Evolutionary conservation across 2,329 filamentous ascomycete species (phyloP).

Genomic region (Periconia macrospinosa): DNA sequence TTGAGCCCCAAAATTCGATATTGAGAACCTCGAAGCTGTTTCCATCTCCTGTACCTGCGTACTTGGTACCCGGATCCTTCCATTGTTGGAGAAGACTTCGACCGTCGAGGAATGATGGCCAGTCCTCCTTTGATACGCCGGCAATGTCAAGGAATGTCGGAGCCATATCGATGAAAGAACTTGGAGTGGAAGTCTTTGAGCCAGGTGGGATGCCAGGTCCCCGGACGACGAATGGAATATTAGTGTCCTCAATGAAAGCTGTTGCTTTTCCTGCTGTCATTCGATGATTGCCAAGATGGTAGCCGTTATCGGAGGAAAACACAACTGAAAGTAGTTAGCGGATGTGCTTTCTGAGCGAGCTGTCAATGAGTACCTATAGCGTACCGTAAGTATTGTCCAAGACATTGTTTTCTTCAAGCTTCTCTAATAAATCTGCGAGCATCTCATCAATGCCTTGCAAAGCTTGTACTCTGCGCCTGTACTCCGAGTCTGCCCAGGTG

Average conservation of each 20-base stretch:
- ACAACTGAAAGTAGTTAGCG: slow-evolving; percentile 18
- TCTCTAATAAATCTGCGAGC: background rate
- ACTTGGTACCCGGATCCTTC: slow-evolving; percentile 13
- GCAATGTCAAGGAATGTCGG: slow-evolving; percentile 37
- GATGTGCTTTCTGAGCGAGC: slow-evolving; percentile 18
- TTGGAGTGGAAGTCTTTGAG: slow-evolving; percentile 20
- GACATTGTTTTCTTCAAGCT: background rate
- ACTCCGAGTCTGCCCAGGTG: background rate
- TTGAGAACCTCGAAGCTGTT: slow-evolving; percentile 36
- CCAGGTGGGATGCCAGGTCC: slow-evolving; percentile 37
- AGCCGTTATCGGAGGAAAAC: slow-evolving; percentile 30
- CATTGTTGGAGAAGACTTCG: slow-evolving; percentile 32
- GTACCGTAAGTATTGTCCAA: background rate
- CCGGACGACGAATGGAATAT: slow-evolving; percentile 42
- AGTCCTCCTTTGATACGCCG: slow-evolving; percentile 16
- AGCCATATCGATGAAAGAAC: slow-evolving; percentile 40
- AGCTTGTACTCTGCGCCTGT: background rate
- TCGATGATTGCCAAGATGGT: slow-evolving; percentile 42
- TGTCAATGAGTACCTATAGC: slow-evolving; percentile 3
- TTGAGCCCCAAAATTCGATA: slow-evolving; percentile 43
- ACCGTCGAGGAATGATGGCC: slow-evolving; percentile 35
- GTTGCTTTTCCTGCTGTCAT: slow-evolving; percentile 43
- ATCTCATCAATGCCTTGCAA: slow-evolving; percentile 1
- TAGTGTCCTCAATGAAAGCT: slow-evolving; percentile 44
- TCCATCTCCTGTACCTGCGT: background rate